Evolutionary conservation across 2,329 filamentous ascomycete genomes (phyloP).

Genomic region (Fusarium beomiforme): DNA sequence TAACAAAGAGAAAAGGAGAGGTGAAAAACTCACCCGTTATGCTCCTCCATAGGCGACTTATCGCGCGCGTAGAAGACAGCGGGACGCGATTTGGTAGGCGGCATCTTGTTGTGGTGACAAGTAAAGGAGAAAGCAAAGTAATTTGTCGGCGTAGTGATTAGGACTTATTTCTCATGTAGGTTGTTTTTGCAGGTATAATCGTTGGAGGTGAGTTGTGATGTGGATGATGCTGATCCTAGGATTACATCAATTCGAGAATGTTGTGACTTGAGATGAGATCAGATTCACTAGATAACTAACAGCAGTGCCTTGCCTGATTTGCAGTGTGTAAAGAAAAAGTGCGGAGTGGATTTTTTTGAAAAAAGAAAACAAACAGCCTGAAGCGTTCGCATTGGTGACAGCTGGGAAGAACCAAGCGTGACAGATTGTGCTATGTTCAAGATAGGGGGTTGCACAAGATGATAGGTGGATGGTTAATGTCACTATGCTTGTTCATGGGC

Average conservation of each 20-base stretch:
- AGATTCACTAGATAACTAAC: background rate
- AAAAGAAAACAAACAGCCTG: background rate
- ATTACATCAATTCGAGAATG: background rate
- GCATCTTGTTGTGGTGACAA: constrained; percentile 15
- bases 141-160: background rate
- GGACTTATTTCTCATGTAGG: too few relatives aligned
- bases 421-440: background rate
- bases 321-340: background rate
- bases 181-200: background rate
- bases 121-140: background rate
- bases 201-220: background rate
- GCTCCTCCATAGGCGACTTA: constrained; percentile 16
- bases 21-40: constrained; percentile 11
- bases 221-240: background rate
- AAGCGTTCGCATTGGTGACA: background rate
- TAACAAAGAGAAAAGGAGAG: too few relatives aligned
- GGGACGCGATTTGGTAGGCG: background rate
- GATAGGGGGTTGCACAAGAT: background rate
- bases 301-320: background rate
- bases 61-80: constrained; percentile 41
- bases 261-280: background rate
- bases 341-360: background rate
- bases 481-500: background rate
- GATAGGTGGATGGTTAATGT: background rate
- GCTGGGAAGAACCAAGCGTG: background rate